These are phyloP conservation scores for Pythium coloratum DNA, from an alignment of 352 stramenopile genomes.

Conservation along the genomic window DNA sequence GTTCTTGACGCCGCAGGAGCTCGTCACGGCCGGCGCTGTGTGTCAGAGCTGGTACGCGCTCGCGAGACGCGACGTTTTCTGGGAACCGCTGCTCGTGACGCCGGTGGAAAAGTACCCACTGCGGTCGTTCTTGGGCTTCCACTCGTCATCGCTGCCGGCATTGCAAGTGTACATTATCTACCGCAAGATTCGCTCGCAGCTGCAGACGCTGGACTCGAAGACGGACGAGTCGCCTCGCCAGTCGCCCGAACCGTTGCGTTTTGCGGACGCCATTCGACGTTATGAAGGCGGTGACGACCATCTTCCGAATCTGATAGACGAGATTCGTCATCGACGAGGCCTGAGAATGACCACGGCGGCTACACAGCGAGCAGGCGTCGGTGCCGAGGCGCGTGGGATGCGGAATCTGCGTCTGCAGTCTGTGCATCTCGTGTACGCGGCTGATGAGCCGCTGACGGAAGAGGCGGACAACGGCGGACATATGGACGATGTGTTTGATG, in stretches of 20 bases:
- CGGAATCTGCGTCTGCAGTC: constrained; percentile 15
- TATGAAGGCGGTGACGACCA: neutral
- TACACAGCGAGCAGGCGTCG: neutral
- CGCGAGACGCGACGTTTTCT: constrained; percentile 57
- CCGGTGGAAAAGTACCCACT: constrained; percentile 64
- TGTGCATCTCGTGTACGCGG: constrained; percentile 23
- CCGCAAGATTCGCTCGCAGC: constrained; percentile 35
- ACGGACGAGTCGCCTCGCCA: constrained; percentile 21
- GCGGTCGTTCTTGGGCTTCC: constrained; percentile 50
- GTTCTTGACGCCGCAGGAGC: constrained; percentile 50
- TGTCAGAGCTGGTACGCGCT: constrained; percentile 60
- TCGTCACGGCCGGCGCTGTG: constrained; percentile 47
- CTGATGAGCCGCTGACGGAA: constrained; percentile 11
- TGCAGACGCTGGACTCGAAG: constrained; percentile 20
- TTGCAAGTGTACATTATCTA: constrained; percentile 81
- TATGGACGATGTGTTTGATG: neutral
- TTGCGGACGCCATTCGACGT: constrained; percentile 11
- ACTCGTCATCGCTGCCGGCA: constrained; percentile 40
- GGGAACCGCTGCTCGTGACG: constrained; percentile 66
- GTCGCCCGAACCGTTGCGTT: constrained; percentile 8
- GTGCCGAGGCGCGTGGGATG: neutral
- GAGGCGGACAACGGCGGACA: neutral
- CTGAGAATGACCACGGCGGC: neutral
- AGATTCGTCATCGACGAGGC: neutral
- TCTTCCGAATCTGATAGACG: neutral